Evolutionary conservation across 208 protist species (phyloP).

Genomic region (Spongospora subterranea): DNA sequence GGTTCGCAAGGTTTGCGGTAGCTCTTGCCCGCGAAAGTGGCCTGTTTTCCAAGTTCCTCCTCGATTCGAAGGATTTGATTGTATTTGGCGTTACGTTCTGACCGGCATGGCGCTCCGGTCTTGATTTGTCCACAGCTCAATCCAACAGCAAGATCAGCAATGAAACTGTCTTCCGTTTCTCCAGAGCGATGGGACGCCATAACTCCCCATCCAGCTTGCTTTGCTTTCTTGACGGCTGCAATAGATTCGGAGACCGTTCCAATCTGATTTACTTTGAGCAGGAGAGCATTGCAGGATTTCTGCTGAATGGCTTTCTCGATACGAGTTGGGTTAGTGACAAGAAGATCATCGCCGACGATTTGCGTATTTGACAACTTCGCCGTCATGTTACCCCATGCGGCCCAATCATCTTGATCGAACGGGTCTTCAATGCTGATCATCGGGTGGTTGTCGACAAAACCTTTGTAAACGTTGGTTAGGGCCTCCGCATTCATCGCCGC

Average conservation of each 20-base stretch:
- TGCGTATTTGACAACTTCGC: conserved; percentile 72
- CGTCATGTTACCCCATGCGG: conserved; percentile 61
- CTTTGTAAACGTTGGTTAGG: conserved; percentile 65
- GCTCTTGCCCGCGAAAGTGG: conserved; percentile 73
- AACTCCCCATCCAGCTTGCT: conserved; percentile 77
- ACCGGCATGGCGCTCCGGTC: conserved; percentile 94
- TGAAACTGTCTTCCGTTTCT: conserved; percentile 96
- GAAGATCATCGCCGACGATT: conserved; percentile 98
- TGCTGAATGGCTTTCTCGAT: conserved; percentile 87
- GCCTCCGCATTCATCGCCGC: conserved; percentile 54
- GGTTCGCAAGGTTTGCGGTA: conserved; percentile 56
- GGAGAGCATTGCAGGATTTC: conserved; percentile 93
- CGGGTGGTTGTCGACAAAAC: conserved; percentile 62
- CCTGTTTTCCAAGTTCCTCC: conserved; percentile 85
- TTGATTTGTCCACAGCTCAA: conserved; percentile 96
- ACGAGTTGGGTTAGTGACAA: conserved; percentile 94
- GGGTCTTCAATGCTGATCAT: conserved; percentile 98
- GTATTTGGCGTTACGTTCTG: conserved; percentile 88
- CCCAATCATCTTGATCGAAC: conserved; percentile 94
- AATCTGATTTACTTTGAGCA: conserved; percentile 99
- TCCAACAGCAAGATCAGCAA: conserved; percentile 96
- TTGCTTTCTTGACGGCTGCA: conserved; percentile 86
- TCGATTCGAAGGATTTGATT: conserved; percentile 99
- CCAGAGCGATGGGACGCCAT: conserved; percentile 93
- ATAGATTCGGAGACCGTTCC: conserved; percentile 96